Conservation (phyloP, 2,329 filamentous ascomycete genomes). For the Colletotrichum sp. region DNA sequence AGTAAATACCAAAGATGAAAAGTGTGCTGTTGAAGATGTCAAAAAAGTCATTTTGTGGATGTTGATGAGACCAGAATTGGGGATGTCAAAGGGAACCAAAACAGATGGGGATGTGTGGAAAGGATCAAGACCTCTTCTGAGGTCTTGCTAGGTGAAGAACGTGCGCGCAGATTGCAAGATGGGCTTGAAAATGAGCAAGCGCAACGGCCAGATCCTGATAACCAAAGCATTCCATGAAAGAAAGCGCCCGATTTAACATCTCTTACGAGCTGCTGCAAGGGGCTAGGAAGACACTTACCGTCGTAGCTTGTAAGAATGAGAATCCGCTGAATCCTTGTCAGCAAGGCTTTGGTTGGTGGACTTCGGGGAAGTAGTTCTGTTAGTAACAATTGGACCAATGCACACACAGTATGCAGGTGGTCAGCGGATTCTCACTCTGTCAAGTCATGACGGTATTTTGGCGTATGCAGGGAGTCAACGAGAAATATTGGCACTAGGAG, state of each 20-base stretch:
- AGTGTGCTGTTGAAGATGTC: neutral
- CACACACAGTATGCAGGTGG: too few relatives aligned
- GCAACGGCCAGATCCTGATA: neutral
- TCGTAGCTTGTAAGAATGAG: too few relatives aligned
- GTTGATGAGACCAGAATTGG: neutral
- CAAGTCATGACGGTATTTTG: neutral
- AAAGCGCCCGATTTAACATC: neutral
- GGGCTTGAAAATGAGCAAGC: neutral
- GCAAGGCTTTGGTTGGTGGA: too few relatives aligned
- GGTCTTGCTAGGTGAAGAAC: neutral
- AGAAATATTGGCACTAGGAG: neutral
- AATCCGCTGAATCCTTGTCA: too few relatives aligned
- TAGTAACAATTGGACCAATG: too few relatives aligned
- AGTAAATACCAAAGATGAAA: neutral
- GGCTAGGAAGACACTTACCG: neutral
- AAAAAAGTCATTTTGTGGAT: neutral
- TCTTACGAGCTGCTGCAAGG: neutral
- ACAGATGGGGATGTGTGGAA: neutral
- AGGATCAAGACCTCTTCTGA: neutral
- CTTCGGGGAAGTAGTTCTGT: too few relatives aligned
- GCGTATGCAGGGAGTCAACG: neutral
- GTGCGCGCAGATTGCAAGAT: neutral
- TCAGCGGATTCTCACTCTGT: too few relatives aligned
- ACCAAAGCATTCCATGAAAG: neutral
- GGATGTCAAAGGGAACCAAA: neutral